Base-by-base conservation (phyloP, 73 alveolate species). In the Paramecium pentaurelia region DNA sequence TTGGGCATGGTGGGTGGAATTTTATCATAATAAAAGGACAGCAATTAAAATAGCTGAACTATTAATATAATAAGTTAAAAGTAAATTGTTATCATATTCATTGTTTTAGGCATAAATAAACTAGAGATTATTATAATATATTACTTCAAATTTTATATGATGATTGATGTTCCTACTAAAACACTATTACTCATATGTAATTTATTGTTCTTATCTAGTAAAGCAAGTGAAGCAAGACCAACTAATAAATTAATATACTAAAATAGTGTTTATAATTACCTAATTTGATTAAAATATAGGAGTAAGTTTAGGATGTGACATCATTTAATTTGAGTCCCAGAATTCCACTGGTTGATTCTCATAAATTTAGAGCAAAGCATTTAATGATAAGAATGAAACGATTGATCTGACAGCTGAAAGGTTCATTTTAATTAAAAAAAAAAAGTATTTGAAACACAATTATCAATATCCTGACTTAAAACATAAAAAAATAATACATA, bases 371-470 rank as follows among this genome's bases (percentile, higher is more conserved):
- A 73, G 60, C 18, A 73, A 40, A 37, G 87, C 87, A 73, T 73
- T 73, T 32, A 73, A 22, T 37, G 87, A 30, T 16, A 73, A 22
- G 34, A 73, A 38, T 73, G 87, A 73, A 73, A 73, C 68, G 40
- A 44, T 73, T 73, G 87, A 30, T 73, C 64, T 73, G 34, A 73
- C 32, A 14, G 58, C 34, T 38, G 87, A 73, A 37, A 37, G 87
- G 34, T 36, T 30, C 87, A 73, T 64, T 64, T 73, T 73, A 36
- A 73, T 36, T 73, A 36, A 73, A 73, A 37, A 34, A 32, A 73
- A 73, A 37, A 73, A 73, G 87, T 73, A 73, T 73, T 73, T 73
- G 87, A 73, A 73, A 37, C 87, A 64, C 84, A 64, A 64, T 64
- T 64, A 28, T 64, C 84, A 64, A 64, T 64, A 64, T 64, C 84